A percentile compares a stretch with the other conserved stretches of the same genome.
phyloP scores from a whole-genome alignment of 2,329 filamentous ascomycete genomes.

The Trichophyton equinum region DNA sequence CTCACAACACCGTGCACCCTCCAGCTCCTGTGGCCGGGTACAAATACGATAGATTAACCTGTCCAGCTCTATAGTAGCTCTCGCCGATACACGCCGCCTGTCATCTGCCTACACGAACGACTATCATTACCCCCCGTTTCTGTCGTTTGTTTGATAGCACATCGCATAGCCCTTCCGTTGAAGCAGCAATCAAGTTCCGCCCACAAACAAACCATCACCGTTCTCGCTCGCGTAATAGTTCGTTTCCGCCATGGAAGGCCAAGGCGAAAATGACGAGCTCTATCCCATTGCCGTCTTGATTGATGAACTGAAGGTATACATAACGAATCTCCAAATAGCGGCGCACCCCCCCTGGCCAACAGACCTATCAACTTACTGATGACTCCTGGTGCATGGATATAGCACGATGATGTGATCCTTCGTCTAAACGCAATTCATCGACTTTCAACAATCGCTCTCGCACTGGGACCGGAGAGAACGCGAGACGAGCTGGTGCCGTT shows the following conservation, averaged over 20 bases:
- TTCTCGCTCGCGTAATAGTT: not conserved
- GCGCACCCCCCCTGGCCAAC: not conserved
- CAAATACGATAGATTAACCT: not conserved
- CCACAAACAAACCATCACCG: not conserved
- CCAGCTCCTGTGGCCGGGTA: not conserved
- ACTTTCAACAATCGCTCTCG: conserved; percentile 93
- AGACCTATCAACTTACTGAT: not conserved
- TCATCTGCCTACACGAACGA: not conserved
- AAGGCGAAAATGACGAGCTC: conserved; percentile 91
- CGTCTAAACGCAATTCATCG: conserved; percentile 97
- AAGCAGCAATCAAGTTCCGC: not conserved
- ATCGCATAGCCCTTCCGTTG: not conserved
- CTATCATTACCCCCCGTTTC: not conserved
- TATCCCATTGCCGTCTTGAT: conserved; percentile 99
- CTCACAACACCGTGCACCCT: not conserved
- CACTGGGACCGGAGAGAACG: conserved; percentile 88
- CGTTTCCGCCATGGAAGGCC: conserved; percentile 68
- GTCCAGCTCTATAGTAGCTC: conserved; percentile 2
- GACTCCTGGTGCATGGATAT: conserved; percentile 11
- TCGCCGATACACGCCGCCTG: not conserved
- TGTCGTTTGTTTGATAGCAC: not conserved
- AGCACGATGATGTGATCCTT: conserved; percentile 98
- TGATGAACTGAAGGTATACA: conserved; percentile 87
- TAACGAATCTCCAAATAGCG: not conserved
- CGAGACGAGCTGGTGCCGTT: conserved; percentile 98